Evolutionary conservation across 1,284 basidiomycete genomes (phyloP).

Genomic region (Microstroma glucosiphilum): DNA sequence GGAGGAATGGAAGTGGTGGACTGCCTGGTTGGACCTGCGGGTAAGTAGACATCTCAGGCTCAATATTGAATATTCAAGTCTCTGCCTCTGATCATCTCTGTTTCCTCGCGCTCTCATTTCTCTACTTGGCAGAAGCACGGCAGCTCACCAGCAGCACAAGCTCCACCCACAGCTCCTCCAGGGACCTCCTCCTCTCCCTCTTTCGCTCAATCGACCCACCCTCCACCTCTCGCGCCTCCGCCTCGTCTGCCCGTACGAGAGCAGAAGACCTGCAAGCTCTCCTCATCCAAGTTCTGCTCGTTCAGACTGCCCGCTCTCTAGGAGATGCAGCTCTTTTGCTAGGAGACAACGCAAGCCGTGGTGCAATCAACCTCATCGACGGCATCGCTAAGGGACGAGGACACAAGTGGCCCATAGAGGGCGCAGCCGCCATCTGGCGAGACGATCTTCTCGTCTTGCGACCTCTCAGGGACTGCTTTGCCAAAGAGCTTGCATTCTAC

Average conservation of each 20-base stretch:
- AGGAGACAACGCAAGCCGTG: conserved; percentile 28
- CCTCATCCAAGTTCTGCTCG: conserved; percentile 25
- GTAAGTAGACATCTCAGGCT: no score
- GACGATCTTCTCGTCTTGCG: conserved; percentile 31
- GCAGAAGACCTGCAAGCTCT: conserved; percentile 36
- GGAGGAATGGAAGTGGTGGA: not conserved
- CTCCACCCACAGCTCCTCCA: conserved; percentile 1
- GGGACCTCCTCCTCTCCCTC: conserved; percentile 18
- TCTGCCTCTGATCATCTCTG: not conserved
- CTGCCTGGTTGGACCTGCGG: no score
- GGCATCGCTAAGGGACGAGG: conserved; percentile 38
- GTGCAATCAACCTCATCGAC: conserved; percentile 37
- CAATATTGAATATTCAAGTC: no score
- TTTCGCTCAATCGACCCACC: conserved; percentile 23
- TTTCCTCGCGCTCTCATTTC: not conserved
- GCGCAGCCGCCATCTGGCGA: conserved; percentile 31
- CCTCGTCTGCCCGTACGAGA: conserved; percentile 32
- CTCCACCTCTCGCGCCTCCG: conserved; percentile 21
- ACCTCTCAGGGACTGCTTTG: conserved; percentile 25
- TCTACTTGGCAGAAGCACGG: not conserved
- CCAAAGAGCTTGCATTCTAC: conserved; percentile 34
- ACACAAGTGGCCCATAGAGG: conserved; percentile 38
- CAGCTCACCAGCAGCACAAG: no score
- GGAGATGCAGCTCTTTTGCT: conserved; percentile 32
- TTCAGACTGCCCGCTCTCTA: conserved; percentile 18